A percentile compares a stretch with the other conserved stretches of the same genome.
phyloP scores from a whole-genome alignment of 768 basidiomycete species.

The Boletus reticuloceps region DNA sequence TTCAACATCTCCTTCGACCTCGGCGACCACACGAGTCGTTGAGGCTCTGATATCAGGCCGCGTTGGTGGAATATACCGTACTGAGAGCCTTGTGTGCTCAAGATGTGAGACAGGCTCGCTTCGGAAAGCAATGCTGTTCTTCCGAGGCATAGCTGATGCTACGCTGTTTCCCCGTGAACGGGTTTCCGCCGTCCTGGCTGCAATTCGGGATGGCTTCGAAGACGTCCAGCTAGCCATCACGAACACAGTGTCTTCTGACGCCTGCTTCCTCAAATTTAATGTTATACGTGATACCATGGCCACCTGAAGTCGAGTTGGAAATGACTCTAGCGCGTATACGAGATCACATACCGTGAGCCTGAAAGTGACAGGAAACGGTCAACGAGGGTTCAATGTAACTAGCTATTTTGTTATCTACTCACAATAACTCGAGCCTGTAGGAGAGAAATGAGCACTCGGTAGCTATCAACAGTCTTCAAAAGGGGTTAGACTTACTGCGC shows the following conservation, averaged over 20 bases:
- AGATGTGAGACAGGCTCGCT: background rate
- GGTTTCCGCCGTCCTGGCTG: background rate
- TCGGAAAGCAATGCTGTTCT: background rate
- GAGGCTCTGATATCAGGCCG: background rate
- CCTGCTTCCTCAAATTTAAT: slow-evolving; percentile 50
- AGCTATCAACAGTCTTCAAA: background rate
- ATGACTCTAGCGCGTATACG: background rate
- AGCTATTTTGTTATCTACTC: slow-evolving; percentile 10
- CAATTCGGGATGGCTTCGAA: background rate
- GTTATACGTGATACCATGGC: slow-evolving; percentile 72
- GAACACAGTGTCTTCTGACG: background rate
- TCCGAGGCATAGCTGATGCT: background rate
- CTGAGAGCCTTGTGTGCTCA: background rate
- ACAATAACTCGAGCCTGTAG: slow-evolving; percentile 40
- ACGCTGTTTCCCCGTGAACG: background rate
- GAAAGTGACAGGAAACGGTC: slow-evolving; percentile 31
- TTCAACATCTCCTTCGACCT: background rate
- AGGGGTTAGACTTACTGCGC: slow-evolving; percentile 26
- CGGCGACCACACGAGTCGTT: background rate
- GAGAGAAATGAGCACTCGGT: background rate
- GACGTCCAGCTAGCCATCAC: background rate
- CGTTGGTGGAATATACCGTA: background rate
- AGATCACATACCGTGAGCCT: slow-evolving; percentile 13
- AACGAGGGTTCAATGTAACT: slow-evolving; percentile 19
- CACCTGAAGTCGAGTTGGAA: slow-evolving; percentile 33